Percentiles rank a stretch among this genome's conserved stretches.
phyloP scores from a whole-genome alignment of 2,329 filamentous ascomycete species.

The Acrodontium crateriforme region DNA sequence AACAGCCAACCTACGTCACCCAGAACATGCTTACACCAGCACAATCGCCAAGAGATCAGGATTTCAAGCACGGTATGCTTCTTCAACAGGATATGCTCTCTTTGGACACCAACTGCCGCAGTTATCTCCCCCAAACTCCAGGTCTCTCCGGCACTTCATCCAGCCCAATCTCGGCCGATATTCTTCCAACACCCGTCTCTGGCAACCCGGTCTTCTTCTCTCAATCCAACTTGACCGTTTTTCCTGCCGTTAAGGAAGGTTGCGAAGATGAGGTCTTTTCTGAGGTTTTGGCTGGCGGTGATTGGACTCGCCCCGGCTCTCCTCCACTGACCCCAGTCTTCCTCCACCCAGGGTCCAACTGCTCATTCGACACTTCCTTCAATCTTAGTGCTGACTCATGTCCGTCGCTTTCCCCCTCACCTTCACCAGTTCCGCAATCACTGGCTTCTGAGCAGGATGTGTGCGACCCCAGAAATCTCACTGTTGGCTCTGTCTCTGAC shows the following conservation, averaged over 20 bases:
- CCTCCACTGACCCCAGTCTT: slow-evolving; percentile 79
- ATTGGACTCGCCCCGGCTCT: slow-evolving; percentile 65
- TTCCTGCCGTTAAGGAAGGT: slow-evolving; percentile 54
- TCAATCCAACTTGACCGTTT: slow-evolving; percentile 25
- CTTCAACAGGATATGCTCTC: slow-evolving; percentile 44
- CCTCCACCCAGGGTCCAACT: slow-evolving; percentile 50
- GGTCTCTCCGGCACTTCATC: slow-evolving; percentile 76
- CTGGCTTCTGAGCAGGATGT: slow-evolving; percentile 54
- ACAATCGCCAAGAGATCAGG: slow-evolving; percentile 59
- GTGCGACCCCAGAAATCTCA: slow-evolving; percentile 83
- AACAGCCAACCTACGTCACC: slow-evolving; percentile 38
- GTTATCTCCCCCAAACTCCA: slow-evolving; percentile 73
- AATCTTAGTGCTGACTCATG: slow-evolving; percentile 59
- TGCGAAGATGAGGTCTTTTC: slow-evolving; percentile 56
- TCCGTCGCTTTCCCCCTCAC: slow-evolving; percentile 67
- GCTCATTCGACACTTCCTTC: slow-evolving; percentile 43
- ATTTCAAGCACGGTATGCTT: slow-evolving; percentile 62
- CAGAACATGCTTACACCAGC: slow-evolving; percentile 58
- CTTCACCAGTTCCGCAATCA: slow-evolving; percentile 61
- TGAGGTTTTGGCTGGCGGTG: slow-evolving; percentile 58
- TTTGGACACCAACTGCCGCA: slow-evolving; percentile 53
- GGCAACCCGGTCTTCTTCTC: slow-evolving; percentile 38
- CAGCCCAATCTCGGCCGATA: slow-evolving; percentile 65
- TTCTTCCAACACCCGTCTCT: slow-evolving; percentile 71
- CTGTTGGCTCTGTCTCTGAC: slow-evolving; percentile 47